A percentile compares a stretch with the other conserved stretches of the same genome.
These are phyloP conservation scores for Colletotrichum zoysiae DNA, from an alignment of 2,329 filamentous ascomycete genomes.

Conservation along the genomic window DNA sequence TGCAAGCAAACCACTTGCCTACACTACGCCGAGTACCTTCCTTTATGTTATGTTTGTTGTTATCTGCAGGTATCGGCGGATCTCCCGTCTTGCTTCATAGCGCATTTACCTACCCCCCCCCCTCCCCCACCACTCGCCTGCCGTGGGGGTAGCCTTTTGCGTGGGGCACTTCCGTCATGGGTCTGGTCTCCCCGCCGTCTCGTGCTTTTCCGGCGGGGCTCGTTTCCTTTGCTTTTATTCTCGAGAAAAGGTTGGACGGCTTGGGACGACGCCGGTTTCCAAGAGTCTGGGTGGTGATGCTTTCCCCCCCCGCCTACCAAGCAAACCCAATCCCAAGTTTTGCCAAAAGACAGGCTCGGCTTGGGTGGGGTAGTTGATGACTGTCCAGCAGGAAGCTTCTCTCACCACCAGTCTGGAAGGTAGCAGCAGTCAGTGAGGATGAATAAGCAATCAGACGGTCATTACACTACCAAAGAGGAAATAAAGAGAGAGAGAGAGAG, in stretches of 20 bases:
- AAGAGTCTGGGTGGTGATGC: neutral
- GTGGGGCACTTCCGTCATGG: slow-evolving; percentile 32
- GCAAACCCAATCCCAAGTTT: neutral
- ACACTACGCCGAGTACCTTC: neutral
- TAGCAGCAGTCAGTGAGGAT: neutral
- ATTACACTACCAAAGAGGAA: neutral
- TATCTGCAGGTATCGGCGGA: slow-evolving; percentile 10
- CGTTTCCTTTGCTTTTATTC: slow-evolving; percentile 1
- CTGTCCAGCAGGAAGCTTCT: neutral
- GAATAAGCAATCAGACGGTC: neutral
- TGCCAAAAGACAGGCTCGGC: neutral
- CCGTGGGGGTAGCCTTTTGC: slow-evolving; percentile 1
- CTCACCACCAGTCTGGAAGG: neutral
- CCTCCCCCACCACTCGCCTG: neutral
- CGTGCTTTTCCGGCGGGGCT: slow-evolving; percentile 2
- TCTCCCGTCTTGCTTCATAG: slow-evolving; percentile 26
- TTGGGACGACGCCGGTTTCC: slow-evolving; percentile 33
- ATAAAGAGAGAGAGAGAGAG: too few species aligned
- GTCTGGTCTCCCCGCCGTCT: neutral
- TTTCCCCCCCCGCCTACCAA: neutral
- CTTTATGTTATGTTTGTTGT: too few species aligned
- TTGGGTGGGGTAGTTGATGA: neutral
- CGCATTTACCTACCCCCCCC: slow-evolving; percentile 8
- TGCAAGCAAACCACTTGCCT: neutral
- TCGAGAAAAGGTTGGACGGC: neutral